These are phyloP conservation scores for Stenogyne calaminthoides DNA, from an alignment of 305 asterid genomes.

Conservation along the genomic window DNA sequence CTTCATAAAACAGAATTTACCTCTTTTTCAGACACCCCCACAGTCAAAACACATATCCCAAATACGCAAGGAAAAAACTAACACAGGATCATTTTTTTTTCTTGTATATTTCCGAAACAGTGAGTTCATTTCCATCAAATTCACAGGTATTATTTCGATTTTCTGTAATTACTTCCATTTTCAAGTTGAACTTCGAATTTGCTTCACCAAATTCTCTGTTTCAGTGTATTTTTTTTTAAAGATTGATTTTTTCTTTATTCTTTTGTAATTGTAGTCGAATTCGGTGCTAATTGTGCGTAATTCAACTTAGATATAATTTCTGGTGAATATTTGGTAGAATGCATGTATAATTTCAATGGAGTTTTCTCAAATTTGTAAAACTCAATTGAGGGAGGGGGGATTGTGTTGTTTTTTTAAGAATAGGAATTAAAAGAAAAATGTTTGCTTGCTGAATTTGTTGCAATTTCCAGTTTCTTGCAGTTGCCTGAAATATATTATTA, in stretches of 20 bases:
- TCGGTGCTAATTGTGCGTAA: conserved; percentile 14
- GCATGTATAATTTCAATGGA: conserved; percentile 14
- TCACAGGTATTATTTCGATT: conserved; percentile 19
- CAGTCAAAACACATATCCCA: not conserved
- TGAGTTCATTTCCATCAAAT: conserved; percentile 2
- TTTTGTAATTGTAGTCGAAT: conserved; percentile 1
- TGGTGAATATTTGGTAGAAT: not conserved
- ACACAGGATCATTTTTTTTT: not conserved
- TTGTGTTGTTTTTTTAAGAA: not conserved
- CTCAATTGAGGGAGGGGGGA: not conserved
- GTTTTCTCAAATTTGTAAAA: not conserved
- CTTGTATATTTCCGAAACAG: not conserved
- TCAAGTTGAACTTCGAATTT: not conserved
- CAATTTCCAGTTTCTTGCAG: not conserved
- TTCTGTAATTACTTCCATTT: conserved; percentile 11
- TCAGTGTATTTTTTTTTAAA: not conserved
- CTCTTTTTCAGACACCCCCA: not conserved
- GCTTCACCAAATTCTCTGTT: not conserved
- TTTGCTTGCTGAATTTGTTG: not conserved
- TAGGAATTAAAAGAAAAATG: not conserved
- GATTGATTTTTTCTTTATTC: not conserved
- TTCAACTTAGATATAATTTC: conserved; percentile 16
- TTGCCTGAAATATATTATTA: not conserved
- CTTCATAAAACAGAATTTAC: not conserved
- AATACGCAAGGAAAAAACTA: not conserved